Evolutionary conservation across 2,329 filamentous ascomycete genomes (phyloP).

Genomic region (Claviceps sp.): DNA sequence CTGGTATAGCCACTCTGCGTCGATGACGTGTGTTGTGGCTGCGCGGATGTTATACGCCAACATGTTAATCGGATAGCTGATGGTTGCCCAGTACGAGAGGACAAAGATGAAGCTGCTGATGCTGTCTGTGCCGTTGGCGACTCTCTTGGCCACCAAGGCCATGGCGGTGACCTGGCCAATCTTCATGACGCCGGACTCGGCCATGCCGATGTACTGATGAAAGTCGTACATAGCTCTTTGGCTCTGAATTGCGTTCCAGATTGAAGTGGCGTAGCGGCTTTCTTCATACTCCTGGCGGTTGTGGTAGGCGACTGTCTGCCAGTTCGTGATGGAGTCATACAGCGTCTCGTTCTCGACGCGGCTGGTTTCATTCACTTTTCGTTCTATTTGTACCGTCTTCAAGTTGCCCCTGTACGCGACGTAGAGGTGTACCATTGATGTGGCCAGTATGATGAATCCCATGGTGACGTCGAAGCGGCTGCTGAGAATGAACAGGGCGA

Average conservation of each 20-base stretch:
- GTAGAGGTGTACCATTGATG: conserved; percentile 8
- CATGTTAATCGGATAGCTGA: conserved; percentile 26
- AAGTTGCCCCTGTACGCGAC: conserved; percentile 9
- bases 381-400: conserved; percentile 6
- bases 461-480: conserved; percentile 30
- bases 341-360: conserved; percentile 9
- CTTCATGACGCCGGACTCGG: conserved; percentile 8
- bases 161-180: conserved; percentile 8
- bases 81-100: conserved; percentile 46
- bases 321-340: conserved; percentile 19
- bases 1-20: conserved; percentile 47
- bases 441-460: conserved; percentile 11
- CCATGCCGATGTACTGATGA: conserved; percentile 4
- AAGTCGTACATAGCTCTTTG: conserved; percentile 6
- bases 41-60: conserved; percentile 16
- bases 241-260: conserved; percentile 5
- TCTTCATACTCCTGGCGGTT: conserved; percentile 14
- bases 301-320: conserved; percentile 38
- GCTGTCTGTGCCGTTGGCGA: conserved; percentile 21
- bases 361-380: conserved; percentile 6
- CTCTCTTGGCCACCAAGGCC: conserved; percentile 3
- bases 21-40: conserved; percentile 36
- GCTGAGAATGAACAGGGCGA: conserved; percentile 48
- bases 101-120: conserved; percentile 42
- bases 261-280: conserved; percentile 9